Base-by-base conservation (phyloP, 139 green algal species). In the Nannochloris sp. region DNA sequence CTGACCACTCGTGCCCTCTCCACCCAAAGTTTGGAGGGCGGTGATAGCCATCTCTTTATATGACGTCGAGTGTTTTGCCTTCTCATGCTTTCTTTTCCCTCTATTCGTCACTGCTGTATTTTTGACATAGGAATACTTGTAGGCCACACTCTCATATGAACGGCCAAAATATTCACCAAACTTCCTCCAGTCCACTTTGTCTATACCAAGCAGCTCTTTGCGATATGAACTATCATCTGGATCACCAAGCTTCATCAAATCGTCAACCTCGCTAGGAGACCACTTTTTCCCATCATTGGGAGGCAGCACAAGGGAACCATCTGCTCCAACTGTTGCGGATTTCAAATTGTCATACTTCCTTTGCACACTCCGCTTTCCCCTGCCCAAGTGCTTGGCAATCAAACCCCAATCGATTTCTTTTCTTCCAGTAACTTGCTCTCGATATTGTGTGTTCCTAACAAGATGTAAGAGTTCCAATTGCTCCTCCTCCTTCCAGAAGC, bases 21-120 rank as follows among this genome's bases (percentile, higher is more conserved):
- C 18, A 3, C 58, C 58, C 3, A 76, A 25, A 57, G 64, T 46
- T 37, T 69, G 64, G 50, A 78, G 50, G 16, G 71, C 65, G 9
- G 57, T 69, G 21, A 72, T 60, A 19, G 71, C 71, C 71, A 78
- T 78, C 34, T 78, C 71, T 48, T 78, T 78, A 64, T 78, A 78
- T 19, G 43, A 63, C 11, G 71, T 78, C 43, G 73, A 60, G 40
- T 78, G 71, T 59, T 69, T 69, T 36, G 71, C 71, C 50, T 78
- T 78, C 36, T 58, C 66, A n/a, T 73, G 65, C 71, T 63, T 69
- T 10, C 27, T 24, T 31, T 49, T 48, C 6, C 18, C 23, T 21
- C 11, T 31, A 29, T 56, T 25, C 2, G 62, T 70, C 34, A 59
- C 40, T 31, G 56, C 56, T 23, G 70, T 73, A 69, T 78, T 78